phyloP scores from a whole-genome alignment of 257 asterid species.

The Solanum pimpinellifolium region DNA sequence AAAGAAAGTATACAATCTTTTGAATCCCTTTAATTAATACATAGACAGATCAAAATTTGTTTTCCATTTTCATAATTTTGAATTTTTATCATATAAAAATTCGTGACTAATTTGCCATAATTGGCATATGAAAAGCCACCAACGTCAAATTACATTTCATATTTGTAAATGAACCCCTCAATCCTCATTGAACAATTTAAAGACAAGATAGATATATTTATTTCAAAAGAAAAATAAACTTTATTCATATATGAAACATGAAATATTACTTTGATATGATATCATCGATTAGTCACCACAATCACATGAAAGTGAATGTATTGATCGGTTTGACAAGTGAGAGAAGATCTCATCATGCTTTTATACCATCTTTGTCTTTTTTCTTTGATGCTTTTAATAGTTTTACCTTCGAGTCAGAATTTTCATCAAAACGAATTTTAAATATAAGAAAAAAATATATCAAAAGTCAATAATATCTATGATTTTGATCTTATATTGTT shows the following conservation, averaged over 20 bases:
- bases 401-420: background rate
- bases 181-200: conserved; percentile 7
- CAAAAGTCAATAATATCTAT: background rate
- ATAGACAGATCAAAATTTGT: background rate
- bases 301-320: background rate
- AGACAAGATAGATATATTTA: conserved; percentile 12
- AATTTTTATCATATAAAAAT: background rate
- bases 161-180: conserved; percentile 12
- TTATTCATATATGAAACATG: background rate
- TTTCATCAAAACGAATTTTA: background rate
- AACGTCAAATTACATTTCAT: conserved; percentile 30
- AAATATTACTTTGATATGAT: background rate
- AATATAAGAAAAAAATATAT: no score
- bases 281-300: background rate
- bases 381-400: background rate
- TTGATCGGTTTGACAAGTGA: background rate
- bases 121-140: background rate
- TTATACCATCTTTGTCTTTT: background rate
- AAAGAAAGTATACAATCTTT: background rate
- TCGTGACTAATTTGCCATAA: background rate
- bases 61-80: background rate
- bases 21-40: background rate
- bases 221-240: background rate
- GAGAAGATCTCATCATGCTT: background rate
- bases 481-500: background rate